A percentile compares a stretch with the other conserved stretches of the same genome.
These are phyloP conservation scores for Solanum virginianum DNA, from an alignment of 257 asterid genomes.

Conservation along the genomic window DNA sequence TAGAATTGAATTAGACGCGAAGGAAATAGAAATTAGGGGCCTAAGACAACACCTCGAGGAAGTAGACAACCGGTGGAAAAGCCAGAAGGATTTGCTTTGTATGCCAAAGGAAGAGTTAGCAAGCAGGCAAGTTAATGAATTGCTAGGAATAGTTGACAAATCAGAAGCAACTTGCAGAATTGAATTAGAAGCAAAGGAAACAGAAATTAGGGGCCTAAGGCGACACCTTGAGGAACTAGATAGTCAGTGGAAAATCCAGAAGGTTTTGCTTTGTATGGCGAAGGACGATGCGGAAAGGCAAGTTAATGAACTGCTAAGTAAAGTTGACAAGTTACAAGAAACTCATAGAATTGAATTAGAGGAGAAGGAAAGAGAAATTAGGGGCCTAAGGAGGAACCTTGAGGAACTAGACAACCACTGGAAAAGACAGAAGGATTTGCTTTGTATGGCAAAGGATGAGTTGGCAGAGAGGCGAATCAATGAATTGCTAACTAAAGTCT, in stretches of 20 bases:
- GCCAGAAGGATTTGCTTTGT: too few relatives aligned
- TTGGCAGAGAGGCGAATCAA: neutral
- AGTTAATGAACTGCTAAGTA: neutral
- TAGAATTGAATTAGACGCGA: neutral
- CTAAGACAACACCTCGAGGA: neutral
- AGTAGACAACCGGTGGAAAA: too few relatives aligned
- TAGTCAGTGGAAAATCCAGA: too few relatives aligned
- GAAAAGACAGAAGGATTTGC: neutral
- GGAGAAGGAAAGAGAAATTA: too few relatives aligned
- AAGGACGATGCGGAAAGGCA: too few relatives aligned
- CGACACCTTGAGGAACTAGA: too few relatives aligned
- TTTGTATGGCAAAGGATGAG: neutral
- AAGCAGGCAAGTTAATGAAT: neutral
- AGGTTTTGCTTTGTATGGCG: too few relatives aligned
- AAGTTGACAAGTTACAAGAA: too few relatives aligned
- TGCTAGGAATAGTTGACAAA: neutral
- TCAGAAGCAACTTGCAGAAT: neutral
- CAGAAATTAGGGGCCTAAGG: too few relatives aligned
- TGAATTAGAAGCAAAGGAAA: neutral
- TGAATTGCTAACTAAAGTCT: neutral
- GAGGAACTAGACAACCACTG: neutral
- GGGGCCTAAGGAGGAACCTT: neutral
- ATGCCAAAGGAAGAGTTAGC: neutral
- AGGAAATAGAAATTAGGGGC: neutral
- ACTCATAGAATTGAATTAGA: too few relatives aligned